phyloP scores from a whole-genome alignment of 75 land plant genomes.

The Isoetes taiwanensis region DNA sequence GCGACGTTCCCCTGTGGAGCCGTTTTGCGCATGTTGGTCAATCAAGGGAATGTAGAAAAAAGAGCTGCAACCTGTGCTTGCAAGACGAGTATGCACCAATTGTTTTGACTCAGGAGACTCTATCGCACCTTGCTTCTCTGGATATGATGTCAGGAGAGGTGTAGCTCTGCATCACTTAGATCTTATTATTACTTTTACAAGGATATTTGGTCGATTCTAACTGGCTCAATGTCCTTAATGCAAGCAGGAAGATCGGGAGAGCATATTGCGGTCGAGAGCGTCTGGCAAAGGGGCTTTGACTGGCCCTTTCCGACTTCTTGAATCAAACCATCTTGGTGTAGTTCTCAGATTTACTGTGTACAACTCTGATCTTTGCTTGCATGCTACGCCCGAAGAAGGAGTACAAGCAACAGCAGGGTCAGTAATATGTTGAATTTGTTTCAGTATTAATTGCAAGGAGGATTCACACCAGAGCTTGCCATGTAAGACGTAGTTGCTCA shows the following conservation, averaged over 20 bases:
- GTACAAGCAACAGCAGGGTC: conserved; percentile 73
- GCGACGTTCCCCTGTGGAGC: too few species aligned
- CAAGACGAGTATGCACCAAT: conserved; percentile 4
- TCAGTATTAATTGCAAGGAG: too few species aligned
- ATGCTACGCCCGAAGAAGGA: conserved; percentile 61
- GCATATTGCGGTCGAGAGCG: conserved; percentile 70
- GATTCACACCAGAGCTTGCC: too few species aligned
- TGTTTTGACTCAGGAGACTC: neutral
- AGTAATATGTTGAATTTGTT: too few species aligned
- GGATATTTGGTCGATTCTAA: neutral
- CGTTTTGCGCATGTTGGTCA: too few species aligned
- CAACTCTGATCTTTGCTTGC: conserved; percentile 42
- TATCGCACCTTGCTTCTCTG: neutral
- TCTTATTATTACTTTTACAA: too few species aligned
- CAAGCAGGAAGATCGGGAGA: conserved; percentile 92
- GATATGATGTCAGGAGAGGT: conserved; percentile 9
- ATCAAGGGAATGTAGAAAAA: neutral
- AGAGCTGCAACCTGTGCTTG: neutral
- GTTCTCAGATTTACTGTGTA: conserved; percentile 87
- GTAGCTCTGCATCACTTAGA: too few species aligned
- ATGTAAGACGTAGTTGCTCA: too few species aligned
- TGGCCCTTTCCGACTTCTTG: conserved; percentile 60
- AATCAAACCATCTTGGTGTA: conserved; percentile 75
- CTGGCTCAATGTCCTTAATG: neutral
- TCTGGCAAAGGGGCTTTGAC: conserved; percentile 85